A percentile compares a stretch with the other conserved stretches of the same genome.
phyloP scores from a whole-genome alignment of 352 stramenopile species.

The Pythium chondricola region DNA sequence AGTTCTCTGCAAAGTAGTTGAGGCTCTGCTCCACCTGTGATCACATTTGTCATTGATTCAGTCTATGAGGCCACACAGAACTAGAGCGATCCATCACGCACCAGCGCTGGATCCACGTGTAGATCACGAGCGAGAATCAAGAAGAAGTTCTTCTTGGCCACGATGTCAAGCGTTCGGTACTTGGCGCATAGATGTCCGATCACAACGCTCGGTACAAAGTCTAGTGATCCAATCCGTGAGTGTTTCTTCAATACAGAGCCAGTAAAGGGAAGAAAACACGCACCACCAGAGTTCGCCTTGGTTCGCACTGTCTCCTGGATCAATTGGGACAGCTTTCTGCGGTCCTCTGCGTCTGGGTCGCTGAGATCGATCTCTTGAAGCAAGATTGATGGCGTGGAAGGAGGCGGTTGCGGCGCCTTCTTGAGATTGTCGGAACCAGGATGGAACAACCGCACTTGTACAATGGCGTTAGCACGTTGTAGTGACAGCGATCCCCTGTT shows the following conservation, averaged over 20 bases:
- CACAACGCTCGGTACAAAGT: conserved; percentile 75
- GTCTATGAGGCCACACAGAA: background rate
- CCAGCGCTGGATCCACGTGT: conserved; percentile 48
- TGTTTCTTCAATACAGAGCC: no score
- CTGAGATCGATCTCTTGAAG: conserved; percentile 45
- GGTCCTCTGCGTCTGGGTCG: conserved; percentile 26
- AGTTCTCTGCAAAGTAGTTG: conserved; percentile 45
- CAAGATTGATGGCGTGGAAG: conserved; percentile 37
- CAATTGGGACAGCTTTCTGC: conserved; percentile 48
- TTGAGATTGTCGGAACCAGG: background rate
- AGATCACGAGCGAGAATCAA: conserved; percentile 71
- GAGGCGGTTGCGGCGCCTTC: no score
- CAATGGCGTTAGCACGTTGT: no score
- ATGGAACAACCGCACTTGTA: conserved; percentile 1
- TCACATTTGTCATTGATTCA: no score
- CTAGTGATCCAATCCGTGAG: conserved; percentile 26
- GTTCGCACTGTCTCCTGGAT: conserved; percentile 69
- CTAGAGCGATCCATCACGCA: conserved; percentile 6
- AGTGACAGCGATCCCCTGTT: no score
- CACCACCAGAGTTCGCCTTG: conserved; percentile 57
- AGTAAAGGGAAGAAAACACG: no score
- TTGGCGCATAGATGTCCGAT: conserved; percentile 59
- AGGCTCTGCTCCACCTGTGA: conserved; percentile 47
- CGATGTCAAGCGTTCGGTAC: conserved; percentile 60
- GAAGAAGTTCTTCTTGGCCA: conserved; percentile 78